These are phyloP conservation scores for Solanum boliviense DNA, from an alignment of 257 asterid genomes.

Conservation along the genomic window DNA sequence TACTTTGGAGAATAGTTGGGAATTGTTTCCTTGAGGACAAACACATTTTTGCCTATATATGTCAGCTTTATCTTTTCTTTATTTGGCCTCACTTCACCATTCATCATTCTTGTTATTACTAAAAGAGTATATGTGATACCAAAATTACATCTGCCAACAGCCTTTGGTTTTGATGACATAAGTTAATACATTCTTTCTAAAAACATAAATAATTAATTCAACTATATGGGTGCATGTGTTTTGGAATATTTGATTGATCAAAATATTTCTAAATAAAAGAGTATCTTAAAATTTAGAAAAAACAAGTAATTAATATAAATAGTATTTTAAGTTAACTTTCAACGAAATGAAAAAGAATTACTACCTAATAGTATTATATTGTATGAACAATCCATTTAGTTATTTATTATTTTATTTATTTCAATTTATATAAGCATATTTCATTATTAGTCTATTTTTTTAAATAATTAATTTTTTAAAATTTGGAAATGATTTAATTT, in stretches of 20 bases:
- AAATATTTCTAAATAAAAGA: neutral
- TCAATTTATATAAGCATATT: neutral
- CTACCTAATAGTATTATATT: neutral
- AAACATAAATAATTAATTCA: neutral
- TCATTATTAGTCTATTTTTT: neutral
- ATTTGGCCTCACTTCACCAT: neutral
- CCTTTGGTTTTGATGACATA: neutral
- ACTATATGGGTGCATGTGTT: neutral
- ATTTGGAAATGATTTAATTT: too few relatives aligned
- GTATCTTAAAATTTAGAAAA: neutral
- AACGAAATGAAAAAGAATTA: too few relatives aligned
- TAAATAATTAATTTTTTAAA: too few relatives aligned
- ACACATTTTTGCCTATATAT: neutral
- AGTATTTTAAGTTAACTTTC: neutral
- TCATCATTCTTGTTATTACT: neutral
- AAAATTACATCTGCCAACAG: neutral
- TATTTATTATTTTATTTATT: too few relatives aligned
- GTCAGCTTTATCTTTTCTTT: neutral
- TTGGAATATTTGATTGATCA: neutral
- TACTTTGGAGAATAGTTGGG: neutral
- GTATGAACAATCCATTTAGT: neutral
- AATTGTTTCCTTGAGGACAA: neutral
- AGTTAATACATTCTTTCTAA: neutral
- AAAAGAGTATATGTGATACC: neutral
- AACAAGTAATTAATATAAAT: neutral